Conservation (phyloP, 2,329 filamentous ascomycete genomes). For the Aquanectria penicillioides region DNA sequence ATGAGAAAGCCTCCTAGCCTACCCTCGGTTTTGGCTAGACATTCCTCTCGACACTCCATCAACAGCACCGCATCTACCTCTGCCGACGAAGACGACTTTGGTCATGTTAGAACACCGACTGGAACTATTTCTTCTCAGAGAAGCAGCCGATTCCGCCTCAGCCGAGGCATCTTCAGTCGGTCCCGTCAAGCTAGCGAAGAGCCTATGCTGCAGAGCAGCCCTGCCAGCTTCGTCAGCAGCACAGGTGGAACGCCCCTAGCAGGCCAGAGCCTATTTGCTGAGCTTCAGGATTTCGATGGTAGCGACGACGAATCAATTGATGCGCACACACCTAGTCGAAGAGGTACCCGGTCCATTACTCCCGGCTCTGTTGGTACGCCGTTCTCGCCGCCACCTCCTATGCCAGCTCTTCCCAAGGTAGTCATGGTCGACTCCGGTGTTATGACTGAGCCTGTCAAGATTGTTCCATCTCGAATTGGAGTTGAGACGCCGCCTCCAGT, state of each 20-base stretch:
- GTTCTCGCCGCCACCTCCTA: constrained; percentile 57
- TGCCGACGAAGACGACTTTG: constrained; percentile 73
- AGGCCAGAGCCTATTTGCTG: constrained; percentile 87
- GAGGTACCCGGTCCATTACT: constrained; percentile 57
- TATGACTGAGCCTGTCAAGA: constrained; percentile 68
- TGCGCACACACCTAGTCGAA: constrained; percentile 64
- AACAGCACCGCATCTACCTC: constrained; percentile 92
- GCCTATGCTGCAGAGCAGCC: constrained; percentile 66
- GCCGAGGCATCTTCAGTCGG: constrained; percentile 68
- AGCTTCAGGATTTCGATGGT: constrained; percentile 82
- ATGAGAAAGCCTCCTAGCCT: constrained; percentile 55
- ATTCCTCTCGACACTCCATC: constrained; percentile 73
- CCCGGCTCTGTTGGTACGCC: constrained; percentile 58
- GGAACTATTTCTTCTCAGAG: constrained; percentile 70
- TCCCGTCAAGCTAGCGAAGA: constrained; percentile 71
- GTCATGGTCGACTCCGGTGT: constrained; percentile 69
- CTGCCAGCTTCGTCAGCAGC: constrained; percentile 64
- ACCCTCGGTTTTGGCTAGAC: constrained; percentile 49
- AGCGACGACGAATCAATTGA: constrained; percentile 77
- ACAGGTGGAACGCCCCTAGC: constrained; percentile 60
- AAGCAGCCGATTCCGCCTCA: constrained; percentile 74
- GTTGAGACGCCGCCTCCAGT: constrained; percentile 21
- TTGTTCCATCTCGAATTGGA: constrained; percentile 35
- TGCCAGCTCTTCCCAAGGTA: constrained; percentile 61
- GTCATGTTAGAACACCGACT: constrained; percentile 69